Evolutionary conservation across 495 filamentous ascomycete genomes (phyloP), one percentile per base, ranked within the genome.

Genomic region (Letharia lupina): DNA sequence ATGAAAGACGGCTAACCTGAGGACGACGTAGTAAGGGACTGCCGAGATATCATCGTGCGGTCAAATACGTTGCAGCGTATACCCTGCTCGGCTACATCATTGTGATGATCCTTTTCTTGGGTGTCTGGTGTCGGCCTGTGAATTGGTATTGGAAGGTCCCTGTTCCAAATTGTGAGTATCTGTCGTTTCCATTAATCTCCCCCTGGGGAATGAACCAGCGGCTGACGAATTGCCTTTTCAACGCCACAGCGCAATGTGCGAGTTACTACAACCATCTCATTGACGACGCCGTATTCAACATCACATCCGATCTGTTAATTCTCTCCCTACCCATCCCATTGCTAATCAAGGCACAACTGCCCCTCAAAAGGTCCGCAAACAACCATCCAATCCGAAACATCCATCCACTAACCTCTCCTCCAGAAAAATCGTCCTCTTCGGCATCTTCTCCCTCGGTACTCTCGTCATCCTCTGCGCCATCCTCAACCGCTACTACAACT

Each of bases 401-500:
- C 12, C 31, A 12, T 59, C 41, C 23, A 73, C 67, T 67, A 67
- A 70, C 37, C 60, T 61, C 6, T 6, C 40, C 8, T 59, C 65
- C 42, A 77, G 81, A 37, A 89, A 88, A 70, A 50, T 82, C 6
- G 72, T 86, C 39, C 77, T 88, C 0, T 74, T 77, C 16, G 70
- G 70, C 41, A 73, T 80, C 68, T 80, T 82, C 77, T 76, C 75
- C 61, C 75, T 89, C 16, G 87, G 86, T 37, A 71, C 86, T 33
- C 88, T 89, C 74, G 84, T 85, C 16, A 85, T 89, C 61, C 72
- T 86, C 35, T 82, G 82, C 28, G 82, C 84, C 2, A 77, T 85
- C 59, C 75, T 88, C 23, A 88, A 86, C 70, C 88, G 87, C 72
- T 85, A 82, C 68, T 89, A 87, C 76, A 86, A 82, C 56, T 87